Conservation (phyloP, 2,329 filamentous ascomycete genomes). For the Pestalotiopsis fici region DNA sequence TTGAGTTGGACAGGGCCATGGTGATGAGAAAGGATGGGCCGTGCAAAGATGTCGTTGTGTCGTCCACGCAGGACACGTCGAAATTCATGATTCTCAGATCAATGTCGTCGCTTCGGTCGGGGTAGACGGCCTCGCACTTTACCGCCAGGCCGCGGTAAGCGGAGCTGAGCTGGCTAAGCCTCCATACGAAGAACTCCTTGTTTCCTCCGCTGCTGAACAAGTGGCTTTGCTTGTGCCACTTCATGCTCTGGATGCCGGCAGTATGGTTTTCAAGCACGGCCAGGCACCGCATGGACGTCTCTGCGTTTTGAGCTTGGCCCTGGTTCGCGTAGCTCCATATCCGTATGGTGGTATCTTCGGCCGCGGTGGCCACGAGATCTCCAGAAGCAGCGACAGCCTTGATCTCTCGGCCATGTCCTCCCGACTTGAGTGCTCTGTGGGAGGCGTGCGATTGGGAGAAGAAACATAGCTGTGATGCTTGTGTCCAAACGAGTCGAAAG, state of each 20-base stretch:
- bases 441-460: slow-evolving; percentile 40
- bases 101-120: slow-evolving; percentile 49
- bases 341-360: slow-evolving; percentile 73
- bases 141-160: slow-evolving; percentile 53
- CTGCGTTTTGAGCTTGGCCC: not conserved
- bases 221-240: slow-evolving; percentile 71
- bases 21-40: slow-evolving; percentile 57
- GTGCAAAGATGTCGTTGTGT: not conserved
- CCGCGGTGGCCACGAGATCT: slow-evolving; percentile 62
- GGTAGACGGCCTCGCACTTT: slow-evolving; percentile 55
- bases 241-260: slow-evolving; percentile 79
- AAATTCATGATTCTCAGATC: slow-evolving; percentile 85
- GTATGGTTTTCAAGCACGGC: slow-evolving; percentile 75
- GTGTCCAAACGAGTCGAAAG: slow-evolving; percentile 71
- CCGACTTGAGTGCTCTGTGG: slow-evolving; percentile 59
- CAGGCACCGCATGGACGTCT: slow-evolving; percentile 44
- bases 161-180: slow-evolving; percentile 55
- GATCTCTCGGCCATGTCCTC: slow-evolving; percentile 87
- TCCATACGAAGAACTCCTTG: slow-evolving; percentile 91
- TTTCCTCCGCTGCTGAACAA: slow-evolving; percentile 85
- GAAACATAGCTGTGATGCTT: slow-evolving; percentile 58
- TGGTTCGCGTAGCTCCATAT: slow-evolving; percentile 59
- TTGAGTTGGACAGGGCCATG: slow-evolving; percentile 83
- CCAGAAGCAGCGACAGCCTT: slow-evolving; percentile 47
- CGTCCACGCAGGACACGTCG: slow-evolving; percentile 47